phyloP scores from a whole-genome alignment of 2,329 filamentous ascomycete genomes.

The Talaromyces pinophilus region DNA sequence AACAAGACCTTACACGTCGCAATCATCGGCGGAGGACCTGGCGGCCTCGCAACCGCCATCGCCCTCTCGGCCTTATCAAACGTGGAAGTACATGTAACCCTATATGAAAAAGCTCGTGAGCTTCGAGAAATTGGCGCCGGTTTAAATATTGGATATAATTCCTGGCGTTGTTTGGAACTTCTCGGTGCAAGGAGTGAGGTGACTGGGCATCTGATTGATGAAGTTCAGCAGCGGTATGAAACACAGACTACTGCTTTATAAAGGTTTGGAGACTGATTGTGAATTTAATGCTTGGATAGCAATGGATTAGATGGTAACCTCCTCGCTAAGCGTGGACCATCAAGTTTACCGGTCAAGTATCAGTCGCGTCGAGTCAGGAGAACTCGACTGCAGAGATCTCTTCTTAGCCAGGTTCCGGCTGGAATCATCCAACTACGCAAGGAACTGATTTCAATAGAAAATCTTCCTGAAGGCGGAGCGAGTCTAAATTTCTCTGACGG shows the following conservation, averaged over 20 bases:
- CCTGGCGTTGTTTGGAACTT: conserved; percentile 52
- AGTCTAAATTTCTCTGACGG: conserved; percentile 52
- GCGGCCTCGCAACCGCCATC: conserved; percentile 49
- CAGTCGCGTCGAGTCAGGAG: conserved; percentile 34
- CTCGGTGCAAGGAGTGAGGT: conserved; percentile 46
- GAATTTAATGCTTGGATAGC: conserved; percentile 23
- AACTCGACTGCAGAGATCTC: conserved; percentile 51
- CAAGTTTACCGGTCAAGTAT: conserved; percentile 26
- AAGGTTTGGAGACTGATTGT: background rate
- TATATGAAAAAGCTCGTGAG: conserved; percentile 50
- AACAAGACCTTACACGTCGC: conserved; percentile 32
- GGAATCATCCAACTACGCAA: conserved; percentile 50
- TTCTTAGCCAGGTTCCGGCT: conserved; percentile 50
- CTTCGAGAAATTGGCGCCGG: conserved; percentile 54
- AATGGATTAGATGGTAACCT: conserved; percentile 37
- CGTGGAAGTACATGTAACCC: conserved; percentile 36
- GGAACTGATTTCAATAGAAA: conserved; percentile 44
- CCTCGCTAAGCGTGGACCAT: conserved; percentile 25
- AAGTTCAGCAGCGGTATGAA: conserved; percentile 35
- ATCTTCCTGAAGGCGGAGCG: conserved; percentile 42
- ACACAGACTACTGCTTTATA: background rate
- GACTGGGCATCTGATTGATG: conserved; percentile 39
- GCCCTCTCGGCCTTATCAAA: conserved; percentile 46
- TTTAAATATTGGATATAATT: conserved; percentile 50
- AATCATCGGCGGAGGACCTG: conserved; percentile 45